Base-by-base conservation (phyloP, 2,329 filamentous ascomycete genomes). In the Ophioceras dolichostomum region DNA sequence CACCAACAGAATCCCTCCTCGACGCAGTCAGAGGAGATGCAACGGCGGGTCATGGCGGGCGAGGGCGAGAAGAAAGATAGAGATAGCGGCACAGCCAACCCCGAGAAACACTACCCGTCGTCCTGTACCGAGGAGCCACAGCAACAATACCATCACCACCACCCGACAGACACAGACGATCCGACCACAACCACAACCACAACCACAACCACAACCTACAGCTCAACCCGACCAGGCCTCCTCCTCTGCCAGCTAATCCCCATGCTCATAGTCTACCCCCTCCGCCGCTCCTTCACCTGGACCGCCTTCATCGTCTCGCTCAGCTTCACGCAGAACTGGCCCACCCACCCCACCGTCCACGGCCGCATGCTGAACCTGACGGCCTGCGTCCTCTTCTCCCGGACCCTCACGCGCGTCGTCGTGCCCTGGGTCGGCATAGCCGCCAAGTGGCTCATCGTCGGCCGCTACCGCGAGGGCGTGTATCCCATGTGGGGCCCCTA, bases 401-500 rank as follows among this genome's bases (percentile, higher is more conserved):
- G 61, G 6, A 22, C 62, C 4, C 45, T 58, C 4, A 59, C 62
- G 5, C 51, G 57, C 13, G 47, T 60, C 2, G 41, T 65, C 6
- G 51, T 58, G 5, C 70, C 70, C 1, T 49, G 65, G 19, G 28
- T 65, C 17, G 68, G 62, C n/a, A 70, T 75, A 18, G 29, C 54
- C 3, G 56, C 62, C 34, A 75, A 75, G 47, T 75, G 70, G 71
- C 32, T 67, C 5, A 56, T 75, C 36, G 66, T 75, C 30, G 71
- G 71, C 10, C 60, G 61, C 1, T 67, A 71, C 47, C 57, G 55
- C 26, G 61, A 69, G 47, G 71, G 71, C 1, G 48, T 72, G 3
- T 73, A 68, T 45, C 70, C 71, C 2, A 76, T 76, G 70, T 76
- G 71, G 71, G 69, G 68, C 2, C 42, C 49, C 1, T 75, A 74